Evolutionary conservation across 768 basidiomycete genomes (phyloP), one percentile per base, ranked within the genome.

Genomic region (Cystofilobasidium macerans): DNA sequence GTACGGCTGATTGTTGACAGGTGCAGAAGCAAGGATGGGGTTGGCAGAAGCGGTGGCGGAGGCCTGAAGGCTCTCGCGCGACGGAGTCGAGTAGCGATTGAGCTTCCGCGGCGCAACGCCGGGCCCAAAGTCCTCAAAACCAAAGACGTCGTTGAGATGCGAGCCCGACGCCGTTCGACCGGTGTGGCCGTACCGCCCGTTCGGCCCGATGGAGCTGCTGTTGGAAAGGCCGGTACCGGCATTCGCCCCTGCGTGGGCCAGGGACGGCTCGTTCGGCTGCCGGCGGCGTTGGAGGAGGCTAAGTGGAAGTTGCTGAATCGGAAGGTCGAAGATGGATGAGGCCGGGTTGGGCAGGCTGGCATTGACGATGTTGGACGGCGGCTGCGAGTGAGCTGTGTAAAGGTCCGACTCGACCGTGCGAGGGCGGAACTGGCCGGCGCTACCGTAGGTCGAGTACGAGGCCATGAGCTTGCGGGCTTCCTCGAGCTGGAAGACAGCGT

Each of bases 81-180:
- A 54, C 1, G 51, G 7, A 13, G 51, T 54, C 51, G 51, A 54
- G 28, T 30, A 54, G 18, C 30, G 51, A 30, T 32, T 54, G 28
- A 54, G 51, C 51, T 26, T 9, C 14, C 51, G 26, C 35, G 57
- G 54, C 12, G 26, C 28, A 2, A 71, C 66, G 8, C 72, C 69
- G 18, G 76, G 75, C 30, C 75, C 74, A 64, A 76, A 76, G 58
- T 75, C 74, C 60, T 77, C 75, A 64, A 75, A 77, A 1, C 75
- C 75, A 56, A 71, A 65, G 14, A 77, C 58, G 64, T 77, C 76
- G 32, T 56, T 69, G 48, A 43, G 36, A 5, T 58, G 36, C n/a
- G 51, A 67, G 24, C 48, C 59, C 26, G 64, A 65, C n/a, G 58
- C 38, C 40, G 18, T 36, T 22, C 38, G 61, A 32, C 48, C 42